Conservation (phyloP, 148 eudicot genomes). For the Rheum nobile region DNA sequence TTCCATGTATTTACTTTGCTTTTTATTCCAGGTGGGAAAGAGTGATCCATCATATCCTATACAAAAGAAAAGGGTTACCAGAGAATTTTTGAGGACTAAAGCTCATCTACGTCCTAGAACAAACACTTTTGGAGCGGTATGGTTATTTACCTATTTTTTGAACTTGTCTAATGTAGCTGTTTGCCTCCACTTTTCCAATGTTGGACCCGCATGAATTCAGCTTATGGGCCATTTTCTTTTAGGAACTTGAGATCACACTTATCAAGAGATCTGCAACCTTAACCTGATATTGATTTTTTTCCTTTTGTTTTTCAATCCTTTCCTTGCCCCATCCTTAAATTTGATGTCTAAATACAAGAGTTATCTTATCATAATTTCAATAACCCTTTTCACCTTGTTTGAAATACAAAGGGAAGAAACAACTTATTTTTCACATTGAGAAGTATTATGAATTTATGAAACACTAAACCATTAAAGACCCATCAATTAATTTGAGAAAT, state of each 20-base stretch:
- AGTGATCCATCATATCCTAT: conserved; percentile 89
- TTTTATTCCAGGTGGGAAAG: conserved; percentile 56
- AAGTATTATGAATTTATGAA: background rate
- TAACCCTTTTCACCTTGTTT: background rate
- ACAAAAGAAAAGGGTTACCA: conserved; percentile 91
- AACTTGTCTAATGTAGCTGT: background rate
- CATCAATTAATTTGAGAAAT: background rate
- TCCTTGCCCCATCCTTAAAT: background rate
- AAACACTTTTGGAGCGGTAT: conserved; percentile 96
- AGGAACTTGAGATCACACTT: background rate
- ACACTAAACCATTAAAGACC: background rate
- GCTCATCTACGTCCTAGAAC: conserved; percentile 99
- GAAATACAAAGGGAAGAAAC: background rate
- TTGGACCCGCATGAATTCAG: background rate
- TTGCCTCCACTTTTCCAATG: background rate
- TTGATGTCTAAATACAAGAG: background rate
- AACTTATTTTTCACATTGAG: background rate
- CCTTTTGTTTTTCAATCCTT: background rate
- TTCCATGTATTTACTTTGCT: background rate
- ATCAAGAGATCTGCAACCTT: background rate
- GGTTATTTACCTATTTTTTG: conserved; percentile 13
- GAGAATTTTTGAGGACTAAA: conserved; percentile 91
- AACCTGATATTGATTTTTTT: background rate
- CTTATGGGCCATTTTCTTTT: background rate
- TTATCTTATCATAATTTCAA: background rate